Percentiles rank a stretch among this genome's conserved stretches.
Evolutionary conservation across 495 filamentous ascomycete genomes (phyloP).

Genomic region (Podospora comata): DNA sequence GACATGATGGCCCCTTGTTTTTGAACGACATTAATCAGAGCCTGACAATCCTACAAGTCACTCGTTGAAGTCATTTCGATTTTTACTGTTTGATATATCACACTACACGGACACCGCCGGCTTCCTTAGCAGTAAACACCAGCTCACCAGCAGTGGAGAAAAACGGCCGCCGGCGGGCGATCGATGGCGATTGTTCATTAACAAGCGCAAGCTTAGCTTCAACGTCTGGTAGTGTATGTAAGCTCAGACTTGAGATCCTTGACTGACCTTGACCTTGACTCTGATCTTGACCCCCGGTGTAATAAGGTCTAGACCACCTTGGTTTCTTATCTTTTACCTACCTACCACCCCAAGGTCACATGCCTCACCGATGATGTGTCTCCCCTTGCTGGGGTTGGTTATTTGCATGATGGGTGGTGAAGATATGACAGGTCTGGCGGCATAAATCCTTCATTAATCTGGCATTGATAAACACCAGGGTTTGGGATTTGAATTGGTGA

Average conservation of each 20-base stretch:
- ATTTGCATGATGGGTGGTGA: not conserved
- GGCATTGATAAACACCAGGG: not conserved
- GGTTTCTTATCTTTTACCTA: not conserved
- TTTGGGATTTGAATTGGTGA: not conserved
- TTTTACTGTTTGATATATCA: too few species aligned
- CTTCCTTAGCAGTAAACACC: too few species aligned
- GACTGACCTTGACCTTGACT: not conserved
- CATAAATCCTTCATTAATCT: not conserved
- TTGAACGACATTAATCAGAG: too few species aligned
- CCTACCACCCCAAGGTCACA: not conserved
- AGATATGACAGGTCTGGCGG: not conserved
- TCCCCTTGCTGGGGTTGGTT: not conserved
- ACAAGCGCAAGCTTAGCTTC: not conserved
- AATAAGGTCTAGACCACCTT: not conserved
- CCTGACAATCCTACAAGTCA: too few species aligned
- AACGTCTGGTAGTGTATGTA: not conserved
- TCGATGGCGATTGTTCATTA: not conserved
- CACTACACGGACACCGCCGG: too few species aligned
- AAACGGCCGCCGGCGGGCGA: not conserved
- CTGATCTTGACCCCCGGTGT: not conserved
- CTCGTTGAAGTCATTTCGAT: too few species aligned
- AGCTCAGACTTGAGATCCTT: not conserved
- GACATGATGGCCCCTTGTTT: too few species aligned
- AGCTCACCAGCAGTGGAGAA: not conserved
- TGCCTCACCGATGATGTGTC: not conserved